Conservation (phyloP, 2,329 filamentous ascomycete species). For the Purpureocillium lavendulum region DNA sequence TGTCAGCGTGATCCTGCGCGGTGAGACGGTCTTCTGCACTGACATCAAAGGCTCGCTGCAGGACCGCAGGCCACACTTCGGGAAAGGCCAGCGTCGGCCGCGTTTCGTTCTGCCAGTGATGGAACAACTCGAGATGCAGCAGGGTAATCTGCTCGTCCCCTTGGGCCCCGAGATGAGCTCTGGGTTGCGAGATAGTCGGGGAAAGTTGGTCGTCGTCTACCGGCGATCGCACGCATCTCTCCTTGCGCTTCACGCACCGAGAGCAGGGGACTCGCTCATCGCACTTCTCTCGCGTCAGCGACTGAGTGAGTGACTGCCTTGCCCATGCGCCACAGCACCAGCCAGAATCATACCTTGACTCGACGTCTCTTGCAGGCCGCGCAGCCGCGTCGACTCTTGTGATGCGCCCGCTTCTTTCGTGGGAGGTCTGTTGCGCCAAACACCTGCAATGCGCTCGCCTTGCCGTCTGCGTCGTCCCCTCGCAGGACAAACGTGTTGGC, state of each 20-base stretch:
- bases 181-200: constrained; percentile 1
- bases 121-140: constrained; percentile 21
- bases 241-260: constrained; percentile 17
- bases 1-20: neutral
- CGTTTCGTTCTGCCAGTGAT: constrained; percentile 18
- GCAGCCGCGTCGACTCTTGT: constrained; percentile 19
- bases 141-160: constrained; percentile 14
- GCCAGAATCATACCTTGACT: no score
- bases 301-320: no score
- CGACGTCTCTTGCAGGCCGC: constrained; percentile 17
- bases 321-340: no score
- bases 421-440: neutral
- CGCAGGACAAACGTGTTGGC: neutral
- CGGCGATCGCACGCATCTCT: constrained; percentile 6
- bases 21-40: no score
- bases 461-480: neutral
- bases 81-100: constrained; percentile 16
- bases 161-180: constrained; percentile 1
- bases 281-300: constrained; percentile 12
- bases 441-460: neutral
- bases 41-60: constrained; percentile 18
- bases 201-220: constrained; percentile 2
- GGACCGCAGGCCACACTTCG: constrained; percentile 16
- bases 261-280: constrained; percentile 17
- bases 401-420: constrained; percentile 14